Percentiles rank a stretch among this genome's conserved stretches.
Conservation (phyloP, 192 early-diverging fungal genomes). For the Kickxella alabastrina region DNA sequence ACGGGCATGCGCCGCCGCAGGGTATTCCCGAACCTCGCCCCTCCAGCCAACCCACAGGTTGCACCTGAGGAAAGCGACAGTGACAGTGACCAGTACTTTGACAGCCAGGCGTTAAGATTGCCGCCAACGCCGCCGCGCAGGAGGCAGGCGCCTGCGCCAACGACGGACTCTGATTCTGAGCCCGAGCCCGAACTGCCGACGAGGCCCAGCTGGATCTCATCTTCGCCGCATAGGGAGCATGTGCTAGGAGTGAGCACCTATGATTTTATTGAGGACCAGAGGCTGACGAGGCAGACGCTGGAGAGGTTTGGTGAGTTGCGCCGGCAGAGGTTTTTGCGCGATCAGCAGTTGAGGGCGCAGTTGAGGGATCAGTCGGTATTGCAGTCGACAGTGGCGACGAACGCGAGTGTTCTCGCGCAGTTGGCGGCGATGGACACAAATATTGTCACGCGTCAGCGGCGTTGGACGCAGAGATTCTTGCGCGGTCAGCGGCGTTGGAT, state of each 20-base stretch:
- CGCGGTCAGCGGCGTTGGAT: too few relatives aligned
- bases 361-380: too few relatives aligned
- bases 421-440: too few relatives aligned
- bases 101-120: slow-evolving; percentile 14
- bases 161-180: slow-evolving; percentile 13
- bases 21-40: slow-evolving; percentile 39
- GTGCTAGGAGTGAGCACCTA: too few relatives aligned
- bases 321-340: slow-evolving; percentile 27
- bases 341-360: slow-evolving; percentile 20
- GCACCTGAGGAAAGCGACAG: slow-evolving; percentile 2
- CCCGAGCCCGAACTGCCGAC: slow-evolving; percentile 9
- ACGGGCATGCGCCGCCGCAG: slow-evolving; percentile 18
- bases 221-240: too few relatives aligned
- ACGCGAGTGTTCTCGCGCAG: not conserved
- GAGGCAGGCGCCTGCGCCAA: too few relatives aligned
- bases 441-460: too few relatives aligned
- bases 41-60: slow-evolving; percentile 1
- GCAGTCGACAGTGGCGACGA: too few relatives aligned
- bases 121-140: slow-evolving; percentile 33
- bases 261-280: not conserved
- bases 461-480: too few relatives aligned
- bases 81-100: slow-evolving; percentile 13
- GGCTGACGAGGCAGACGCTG: slow-evolving; percentile 15
- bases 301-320: slow-evolving; percentile 25
- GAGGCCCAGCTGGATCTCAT: too few relatives aligned